Percentiles rank a stretch among this genome's conserved stretches.
Conservation (phyloP, 1,284 basidiomycete species). For the Meira nashicola region DNA sequence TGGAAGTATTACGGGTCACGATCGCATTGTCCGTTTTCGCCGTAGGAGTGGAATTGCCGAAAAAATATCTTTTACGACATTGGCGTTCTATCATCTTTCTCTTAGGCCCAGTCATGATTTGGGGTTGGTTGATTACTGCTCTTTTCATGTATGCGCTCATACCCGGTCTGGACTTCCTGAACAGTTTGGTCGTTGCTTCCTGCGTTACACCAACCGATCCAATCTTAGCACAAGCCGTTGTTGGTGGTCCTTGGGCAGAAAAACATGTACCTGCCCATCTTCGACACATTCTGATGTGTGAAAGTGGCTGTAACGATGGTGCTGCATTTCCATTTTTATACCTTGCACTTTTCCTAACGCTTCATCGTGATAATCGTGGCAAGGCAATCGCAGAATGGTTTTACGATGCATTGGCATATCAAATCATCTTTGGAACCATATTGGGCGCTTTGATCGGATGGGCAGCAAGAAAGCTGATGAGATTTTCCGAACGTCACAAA, state of each 20-base stretch:
- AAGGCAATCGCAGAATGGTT: conserved; percentile 57
- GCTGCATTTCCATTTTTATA: conserved; percentile 90
- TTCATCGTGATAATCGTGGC: conserved; percentile 64
- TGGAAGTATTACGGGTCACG: conserved; percentile 88
- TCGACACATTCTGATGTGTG: conserved; percentile 83
- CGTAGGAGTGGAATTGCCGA: conserved; percentile 68
- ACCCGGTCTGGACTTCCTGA: conserved; percentile 36
- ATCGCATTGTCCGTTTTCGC: conserved; percentile 97
- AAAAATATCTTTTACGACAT: conserved; percentile 74
- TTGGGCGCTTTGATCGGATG: conserved; percentile 77
- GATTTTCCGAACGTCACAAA: conserved; percentile 81
- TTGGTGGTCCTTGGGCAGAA: conserved; percentile 96
- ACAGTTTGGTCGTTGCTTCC: conserved; percentile 73
- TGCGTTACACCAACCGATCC: conserved; percentile 96
- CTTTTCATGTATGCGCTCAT: conserved; percentile 46
- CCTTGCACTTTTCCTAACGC: conserved; percentile 80
- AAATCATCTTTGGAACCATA: conserved; percentile 73
- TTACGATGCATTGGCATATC: conserved; percentile 60
- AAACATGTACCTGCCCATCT: conserved; percentile 96
- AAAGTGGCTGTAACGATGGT: conserved; percentile 73
- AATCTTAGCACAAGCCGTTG: conserved; percentile 61
- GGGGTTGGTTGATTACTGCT: conserved; percentile 78
- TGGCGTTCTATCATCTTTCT: conserved; percentile 85
- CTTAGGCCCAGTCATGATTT: conserved; percentile 79
- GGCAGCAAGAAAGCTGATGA: conserved; percentile 84